Conservation (phyloP, 2,329 filamentous ascomycete species). For the Microcyclospora pomicola region DNA sequence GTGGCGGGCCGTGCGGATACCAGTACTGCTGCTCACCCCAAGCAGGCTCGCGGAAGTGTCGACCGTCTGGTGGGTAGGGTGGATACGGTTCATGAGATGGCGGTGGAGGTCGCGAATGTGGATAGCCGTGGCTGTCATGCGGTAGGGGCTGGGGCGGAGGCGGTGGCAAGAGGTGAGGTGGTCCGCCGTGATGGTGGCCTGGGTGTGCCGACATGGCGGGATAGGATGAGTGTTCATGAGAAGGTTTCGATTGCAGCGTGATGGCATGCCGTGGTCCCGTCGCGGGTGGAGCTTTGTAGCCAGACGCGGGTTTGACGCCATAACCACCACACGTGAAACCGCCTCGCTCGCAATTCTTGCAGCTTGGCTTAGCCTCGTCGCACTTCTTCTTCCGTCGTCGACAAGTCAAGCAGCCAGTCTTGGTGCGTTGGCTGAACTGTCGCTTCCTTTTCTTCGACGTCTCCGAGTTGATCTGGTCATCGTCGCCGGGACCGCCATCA, state of each 20-base stretch:
- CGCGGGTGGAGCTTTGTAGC: slow-evolving; percentile 5
- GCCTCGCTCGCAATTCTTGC: slow-evolving; percentile 81
- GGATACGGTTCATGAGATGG: background rate
- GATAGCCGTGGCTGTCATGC: background rate
- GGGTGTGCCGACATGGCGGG: too few species aligned
- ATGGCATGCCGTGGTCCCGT: slow-evolving; percentile 3
- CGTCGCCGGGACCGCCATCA: too few species aligned
- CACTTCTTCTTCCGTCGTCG: slow-evolving; percentile 93
- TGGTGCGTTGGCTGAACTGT: slow-evolving; percentile 88
- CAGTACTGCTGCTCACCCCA: too few species aligned
- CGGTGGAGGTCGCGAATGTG: background rate
- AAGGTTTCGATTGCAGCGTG: slow-evolving; percentile 8
- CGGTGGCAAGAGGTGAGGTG: background rate
- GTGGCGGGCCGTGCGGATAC: too few species aligned
- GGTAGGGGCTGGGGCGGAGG: background rate
- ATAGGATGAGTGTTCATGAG: slow-evolving; percentile 3
- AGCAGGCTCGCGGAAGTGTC: too few species aligned
- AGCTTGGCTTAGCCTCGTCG: slow-evolving; percentile 84
- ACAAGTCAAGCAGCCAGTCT: slow-evolving; percentile 90
- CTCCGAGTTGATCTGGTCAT: too few species aligned
- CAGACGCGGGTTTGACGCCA: slow-evolving; percentile 30
- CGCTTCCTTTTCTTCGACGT: slow-evolving; percentile 51
- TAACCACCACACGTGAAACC: slow-evolving; percentile 89
- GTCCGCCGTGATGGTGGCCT: background rate
- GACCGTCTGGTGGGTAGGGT: background rate